Percentiles rank a stretch among this genome's conserved stretches.
These are phyloP conservation scores for Odontarrhena argentea DNA, from an alignment of 345 rosid species.

Conservation along the genomic window DNA sequence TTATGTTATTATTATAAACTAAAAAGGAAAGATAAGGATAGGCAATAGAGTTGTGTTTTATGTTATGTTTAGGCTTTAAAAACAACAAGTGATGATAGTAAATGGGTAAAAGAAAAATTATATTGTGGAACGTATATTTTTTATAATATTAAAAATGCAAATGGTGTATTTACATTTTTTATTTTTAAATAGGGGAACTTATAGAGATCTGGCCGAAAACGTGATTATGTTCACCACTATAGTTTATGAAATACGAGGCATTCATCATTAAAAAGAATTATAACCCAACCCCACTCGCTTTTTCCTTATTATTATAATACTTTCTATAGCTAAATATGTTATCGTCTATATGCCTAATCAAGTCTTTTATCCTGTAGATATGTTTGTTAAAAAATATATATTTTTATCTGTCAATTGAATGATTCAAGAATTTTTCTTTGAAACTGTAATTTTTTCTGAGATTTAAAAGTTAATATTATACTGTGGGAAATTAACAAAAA, in stretches of 20 bases:
- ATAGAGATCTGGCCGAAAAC: conserved; percentile 34
- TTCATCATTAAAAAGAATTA: conserved; percentile 15
- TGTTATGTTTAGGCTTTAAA: conserved; percentile 21
- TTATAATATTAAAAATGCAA: conserved; percentile 22
- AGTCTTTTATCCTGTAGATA: too few relatives aligned
- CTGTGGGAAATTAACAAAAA: too few relatives aligned
- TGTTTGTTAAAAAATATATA: too few relatives aligned
- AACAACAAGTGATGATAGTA: background rate
- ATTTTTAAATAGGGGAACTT: background rate
- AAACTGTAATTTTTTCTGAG: background rate
- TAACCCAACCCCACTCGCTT: conserved; percentile 17
- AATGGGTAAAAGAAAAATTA: background rate
- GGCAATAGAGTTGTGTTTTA: conserved; percentile 16
- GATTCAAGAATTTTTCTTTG: background rate
- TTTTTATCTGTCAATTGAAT: background rate
- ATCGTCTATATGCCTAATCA: too few relatives aligned
- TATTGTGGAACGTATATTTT: background rate
- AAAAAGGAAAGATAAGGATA: conserved; percentile 9
- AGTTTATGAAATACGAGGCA: conserved; percentile 30
- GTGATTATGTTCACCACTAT: conserved; percentile 26
- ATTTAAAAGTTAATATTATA: too few relatives aligned
- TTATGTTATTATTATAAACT: background rate
- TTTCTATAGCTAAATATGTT: background rate
- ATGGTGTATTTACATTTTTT: background rate
- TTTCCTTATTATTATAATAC: background rate